A percentile compares a stretch with the other conserved stretches of the same genome.
Conservation (phyloP, 2,329 filamentous ascomycete species). For the Hirsutella thompsonii region DNA sequence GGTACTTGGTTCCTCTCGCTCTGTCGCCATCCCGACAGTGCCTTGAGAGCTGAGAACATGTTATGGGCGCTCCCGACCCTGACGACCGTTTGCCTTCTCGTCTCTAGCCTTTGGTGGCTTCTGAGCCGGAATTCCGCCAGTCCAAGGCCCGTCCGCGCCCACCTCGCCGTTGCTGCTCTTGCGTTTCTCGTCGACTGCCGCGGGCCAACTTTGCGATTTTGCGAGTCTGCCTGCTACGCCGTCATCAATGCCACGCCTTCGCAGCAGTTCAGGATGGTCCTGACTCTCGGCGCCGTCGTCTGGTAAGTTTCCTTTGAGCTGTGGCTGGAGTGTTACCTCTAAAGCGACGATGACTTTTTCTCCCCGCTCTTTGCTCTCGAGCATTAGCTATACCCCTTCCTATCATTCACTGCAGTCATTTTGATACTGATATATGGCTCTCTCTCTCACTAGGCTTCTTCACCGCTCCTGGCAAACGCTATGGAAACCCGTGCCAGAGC, state of each 20-base stretch:
- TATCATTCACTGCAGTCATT: background rate
- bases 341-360: slow-evolving; percentile 2
- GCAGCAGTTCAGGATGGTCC: slow-evolving; percentile 40
- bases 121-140: slow-evolving; percentile 18
- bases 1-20: slow-evolving; percentile 1
- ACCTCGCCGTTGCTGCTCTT: slow-evolving; percentile 17
- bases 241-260: slow-evolving; percentile 33
- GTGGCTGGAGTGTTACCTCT: background rate
- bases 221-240: slow-evolving; percentile 14
- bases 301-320: slow-evolving; percentile 29
- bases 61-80: slow-evolving; percentile 28
- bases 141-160: slow-evolving; percentile 13
- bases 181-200: slow-evolving; percentile 20
- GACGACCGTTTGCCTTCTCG: slow-evolving; percentile 25
- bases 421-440: background rate
- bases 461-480: slow-evolving; percentile 81
- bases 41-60: slow-evolving; percentile 24
- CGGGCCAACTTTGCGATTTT: slow-evolving; percentile 15
- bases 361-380: slow-evolving; percentile 1
- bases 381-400: background rate
- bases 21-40: slow-evolving; percentile 4
- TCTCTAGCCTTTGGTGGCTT: slow-evolving; percentile 24
- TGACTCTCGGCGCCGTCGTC: slow-evolving; percentile 37
- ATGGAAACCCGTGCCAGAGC: slow-evolving; percentile 78
- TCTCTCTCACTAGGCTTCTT: slow-evolving; percentile 49